Conservation (phyloP, 1,284 basidiomycete genomes). For the Erythrobasidium hasegawianum region DNA sequence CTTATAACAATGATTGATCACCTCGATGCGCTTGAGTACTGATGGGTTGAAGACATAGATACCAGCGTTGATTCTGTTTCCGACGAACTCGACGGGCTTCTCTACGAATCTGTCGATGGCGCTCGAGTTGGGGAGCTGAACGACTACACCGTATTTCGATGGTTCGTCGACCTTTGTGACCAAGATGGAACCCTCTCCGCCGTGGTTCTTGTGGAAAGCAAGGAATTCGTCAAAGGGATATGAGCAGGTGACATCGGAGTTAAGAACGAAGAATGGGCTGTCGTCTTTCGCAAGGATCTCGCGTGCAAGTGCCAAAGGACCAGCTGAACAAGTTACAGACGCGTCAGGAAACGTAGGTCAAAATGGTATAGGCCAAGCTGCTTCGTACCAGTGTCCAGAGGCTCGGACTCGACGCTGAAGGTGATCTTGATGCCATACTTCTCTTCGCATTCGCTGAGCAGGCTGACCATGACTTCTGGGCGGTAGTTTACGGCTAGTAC, state of each 20-base stretch:
- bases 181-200: constrained; percentile 57
- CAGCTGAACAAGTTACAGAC: constrained; percentile 49
- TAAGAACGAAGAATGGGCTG: constrained; percentile 57
- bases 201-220: constrained; percentile 56
- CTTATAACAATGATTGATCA: constrained; percentile 38
- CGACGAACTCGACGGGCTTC: constrained; percentile 57
- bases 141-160: constrained; percentile 57
- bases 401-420: constrained; percentile 57
- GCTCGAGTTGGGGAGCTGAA: constrained; percentile 52
- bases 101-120: constrained; percentile 58
- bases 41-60: constrained; percentile 59
- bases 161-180: constrained; percentile 58
- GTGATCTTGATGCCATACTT: constrained; percentile 56
- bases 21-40: constrained; percentile 55
- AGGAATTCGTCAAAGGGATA: constrained; percentile 57
- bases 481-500: constrained; percentile 57
- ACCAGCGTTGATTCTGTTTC: constrained; percentile 58
- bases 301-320: constrained; percentile 55
- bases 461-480: constrained; percentile 56
- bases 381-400: constrained; percentile 54
- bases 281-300: constrained; percentile 57
- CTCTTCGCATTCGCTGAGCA: constrained; percentile 56
- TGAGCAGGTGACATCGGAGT: constrained; percentile 57
- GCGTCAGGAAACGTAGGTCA: not conserved
- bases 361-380: not conserved